Percentiles rank a stretch among this genome's conserved stretches.
Evolutionary conservation across 2,329 filamentous ascomycete genomes (phyloP).

Genomic region (Penicillium sp.): DNA sequence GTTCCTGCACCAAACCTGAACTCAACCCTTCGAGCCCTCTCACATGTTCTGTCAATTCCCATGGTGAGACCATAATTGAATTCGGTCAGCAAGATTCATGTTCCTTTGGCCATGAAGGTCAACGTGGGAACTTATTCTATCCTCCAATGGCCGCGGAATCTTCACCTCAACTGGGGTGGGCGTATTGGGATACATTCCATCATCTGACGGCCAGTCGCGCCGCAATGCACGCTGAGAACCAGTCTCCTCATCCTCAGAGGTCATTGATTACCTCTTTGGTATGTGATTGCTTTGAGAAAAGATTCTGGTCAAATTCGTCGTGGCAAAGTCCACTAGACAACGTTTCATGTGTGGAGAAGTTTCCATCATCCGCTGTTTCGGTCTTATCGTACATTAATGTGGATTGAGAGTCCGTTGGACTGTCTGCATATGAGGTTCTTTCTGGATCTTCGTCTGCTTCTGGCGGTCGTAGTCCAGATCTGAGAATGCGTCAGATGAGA

Average conservation of each 20-base stretch:
- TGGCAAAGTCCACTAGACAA: neutral
- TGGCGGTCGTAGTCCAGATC: neutral
- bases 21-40: neutral
- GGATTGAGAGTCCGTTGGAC: neutral
- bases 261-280: neutral
- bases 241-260: neutral
- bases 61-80: neutral
- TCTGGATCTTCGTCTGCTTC: neutral
- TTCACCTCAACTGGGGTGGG: neutral
- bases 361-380: neutral
- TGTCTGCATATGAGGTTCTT: neutral
- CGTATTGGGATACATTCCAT: neutral
- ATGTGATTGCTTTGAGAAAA: no score
- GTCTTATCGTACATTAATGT: neutral
- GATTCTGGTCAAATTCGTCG: neutral
- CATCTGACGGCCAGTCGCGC: neutral
- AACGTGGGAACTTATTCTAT: neutral
- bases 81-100: neutral
- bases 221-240: neutral
- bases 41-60: neutral
- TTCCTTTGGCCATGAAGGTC: neutral
- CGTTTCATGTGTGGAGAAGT: slow-evolving; percentile 1
- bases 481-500: neutral
- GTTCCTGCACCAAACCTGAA: neutral
- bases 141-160: neutral